A percentile compares a stretch with the other conserved stretches of the same genome.
Conservation (phyloP, 176 grass and related monocot species). For the Triticum aestivum region DNA sequence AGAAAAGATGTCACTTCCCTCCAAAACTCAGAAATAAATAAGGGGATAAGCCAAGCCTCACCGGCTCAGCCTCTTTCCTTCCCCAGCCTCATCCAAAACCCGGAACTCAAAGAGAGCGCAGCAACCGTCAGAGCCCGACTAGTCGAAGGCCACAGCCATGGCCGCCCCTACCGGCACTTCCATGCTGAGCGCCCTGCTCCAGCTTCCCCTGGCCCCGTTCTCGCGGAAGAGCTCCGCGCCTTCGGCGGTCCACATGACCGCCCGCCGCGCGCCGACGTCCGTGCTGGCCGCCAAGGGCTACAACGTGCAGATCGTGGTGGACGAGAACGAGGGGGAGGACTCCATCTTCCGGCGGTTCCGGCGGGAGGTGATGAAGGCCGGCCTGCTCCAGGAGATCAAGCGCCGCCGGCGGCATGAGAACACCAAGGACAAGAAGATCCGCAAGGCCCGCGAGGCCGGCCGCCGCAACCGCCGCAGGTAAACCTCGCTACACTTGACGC, state of each 20-base stretch:
- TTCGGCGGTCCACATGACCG: slow-evolving; percentile 37
- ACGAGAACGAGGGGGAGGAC: slow-evolving; percentile 77
- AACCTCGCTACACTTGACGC: not conserved
- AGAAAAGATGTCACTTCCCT: too few relatives aligned
- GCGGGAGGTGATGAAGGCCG: slow-evolving; percentile 75
- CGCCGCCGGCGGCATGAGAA: slow-evolving; percentile 82
- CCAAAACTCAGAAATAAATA: slow-evolving; percentile 27
- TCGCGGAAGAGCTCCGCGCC: slow-evolving; percentile 39
- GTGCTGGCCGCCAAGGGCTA: slow-evolving; percentile 48
- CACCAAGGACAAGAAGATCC: slow-evolving; percentile 61
- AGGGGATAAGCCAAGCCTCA: slow-evolving; percentile 35
- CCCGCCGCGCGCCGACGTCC: slow-evolving; percentile 24
- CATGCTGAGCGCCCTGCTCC: slow-evolving; percentile 34
- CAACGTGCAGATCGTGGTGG: slow-evolving; percentile 90
- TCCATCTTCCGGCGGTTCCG: slow-evolving; percentile 73
- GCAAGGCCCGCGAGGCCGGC: slow-evolving; percentile 74
- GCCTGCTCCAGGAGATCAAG: slow-evolving; percentile 80
- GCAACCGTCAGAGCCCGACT: not conserved
- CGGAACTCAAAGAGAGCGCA: not conserved
- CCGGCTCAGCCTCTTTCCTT: slow-evolving; percentile 11
- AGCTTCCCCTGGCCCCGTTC: slow-evolving; percentile 33
- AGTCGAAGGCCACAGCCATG: slow-evolving; percentile 37
- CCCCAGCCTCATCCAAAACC: slow-evolving; percentile 39
- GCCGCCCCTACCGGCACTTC: slow-evolving; percentile 16
- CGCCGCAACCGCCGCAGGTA: slow-evolving; percentile 65